Evolutionary conservation across 1,284 basidiomycete species (phyloP), one percentile per base, ranked within the genome.

Genomic region (Retiboletus fuscus): DNA sequence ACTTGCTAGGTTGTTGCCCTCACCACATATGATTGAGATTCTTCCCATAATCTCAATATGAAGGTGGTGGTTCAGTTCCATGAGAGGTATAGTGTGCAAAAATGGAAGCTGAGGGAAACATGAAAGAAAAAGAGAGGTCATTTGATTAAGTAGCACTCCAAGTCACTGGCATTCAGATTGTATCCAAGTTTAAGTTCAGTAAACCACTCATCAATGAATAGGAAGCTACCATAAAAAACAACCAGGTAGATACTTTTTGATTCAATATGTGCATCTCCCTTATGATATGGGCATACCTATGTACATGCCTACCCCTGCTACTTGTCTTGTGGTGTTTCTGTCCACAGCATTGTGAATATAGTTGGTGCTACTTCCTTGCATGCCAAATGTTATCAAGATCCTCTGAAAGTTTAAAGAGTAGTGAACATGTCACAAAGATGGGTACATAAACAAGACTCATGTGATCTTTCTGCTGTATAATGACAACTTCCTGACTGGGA

Each of bases 191-290:
- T n/a, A n/a, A n/a, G n/a, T n/a, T n/a, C n/a, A n/a, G n/a, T n/a
- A n/a, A n/a, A n/a, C n/a, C n/a, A n/a, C 87, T 99, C 22, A 97
- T 99, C 2, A 97, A 99, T 78, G 98, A 99, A 78, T 99, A 97
- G 97, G 97, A 99, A 84, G 92, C 93, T 24, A 92, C 99, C 57
- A 99, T 97, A 67, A 99, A 98, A 85, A 95, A 97, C 80, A 92
- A 92, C 78, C 94, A 95, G 89, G 96, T 93, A 64, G 60, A 85
- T 73, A 43, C 26, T 47, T 39, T 53, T 39, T 39, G n/a, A 44
- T 30, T 64, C 4, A 11, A 44, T 30, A 13, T 55, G 30, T 30
- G 22, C 44, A 3, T 39, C 49, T 64, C n/a, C 28, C 60, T 74
- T 44, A 68, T 11, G 41, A 44, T 66, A 51, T 6, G 22, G 46